phyloP scores from a whole-genome alignment of 169 alveolate species.

The Babesia ovis region DNA sequence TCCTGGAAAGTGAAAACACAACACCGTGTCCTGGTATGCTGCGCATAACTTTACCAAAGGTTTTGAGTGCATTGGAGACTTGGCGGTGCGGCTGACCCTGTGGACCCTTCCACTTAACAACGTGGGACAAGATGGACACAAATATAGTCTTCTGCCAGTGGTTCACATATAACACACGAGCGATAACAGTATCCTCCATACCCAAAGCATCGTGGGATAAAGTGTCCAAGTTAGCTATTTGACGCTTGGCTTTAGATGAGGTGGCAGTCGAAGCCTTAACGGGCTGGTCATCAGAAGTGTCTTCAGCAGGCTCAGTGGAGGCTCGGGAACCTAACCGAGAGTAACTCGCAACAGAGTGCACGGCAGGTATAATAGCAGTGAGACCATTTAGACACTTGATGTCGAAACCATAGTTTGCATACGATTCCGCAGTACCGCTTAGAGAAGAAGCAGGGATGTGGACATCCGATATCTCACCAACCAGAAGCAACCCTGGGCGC shows the following conservation, averaged over 20 bases:
- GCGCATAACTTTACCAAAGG: slow-evolving; percentile 42
- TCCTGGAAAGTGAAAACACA: slow-evolving; percentile 16
- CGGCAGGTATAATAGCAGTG: slow-evolving; percentile 24
- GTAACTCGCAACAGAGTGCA: slow-evolving; percentile 41
- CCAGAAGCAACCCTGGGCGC: slow-evolving; percentile 58
- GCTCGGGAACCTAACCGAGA: background rate
- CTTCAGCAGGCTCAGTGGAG: background rate
- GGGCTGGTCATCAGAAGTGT: background rate
- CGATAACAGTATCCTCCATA: slow-evolving; percentile 37
- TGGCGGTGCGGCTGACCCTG: slow-evolving; percentile 39
- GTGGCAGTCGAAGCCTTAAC: background rate
- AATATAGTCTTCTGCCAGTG: slow-evolving; percentile 37
- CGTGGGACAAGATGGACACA: slow-evolving; percentile 42
- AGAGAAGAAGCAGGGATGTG: slow-evolving; percentile 39
- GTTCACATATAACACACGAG: slow-evolving; percentile 49
- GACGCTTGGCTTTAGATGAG: background rate
- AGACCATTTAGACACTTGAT: slow-evolving; percentile 52
- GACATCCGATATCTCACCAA: slow-evolving; percentile 52
- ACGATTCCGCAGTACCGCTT: slow-evolving; percentile 3
- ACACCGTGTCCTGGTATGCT: slow-evolving; percentile 54
- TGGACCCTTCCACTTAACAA: slow-evolving; percentile 62
- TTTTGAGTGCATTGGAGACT: background rate
- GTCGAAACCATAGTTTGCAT: slow-evolving; percentile 34
- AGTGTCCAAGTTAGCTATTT: background rate
- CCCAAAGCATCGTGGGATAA: slow-evolving; percentile 6